Evolutionary conservation across 768 basidiomycete species (phyloP).

Genomic region (Tulasnella sp.): DNA sequence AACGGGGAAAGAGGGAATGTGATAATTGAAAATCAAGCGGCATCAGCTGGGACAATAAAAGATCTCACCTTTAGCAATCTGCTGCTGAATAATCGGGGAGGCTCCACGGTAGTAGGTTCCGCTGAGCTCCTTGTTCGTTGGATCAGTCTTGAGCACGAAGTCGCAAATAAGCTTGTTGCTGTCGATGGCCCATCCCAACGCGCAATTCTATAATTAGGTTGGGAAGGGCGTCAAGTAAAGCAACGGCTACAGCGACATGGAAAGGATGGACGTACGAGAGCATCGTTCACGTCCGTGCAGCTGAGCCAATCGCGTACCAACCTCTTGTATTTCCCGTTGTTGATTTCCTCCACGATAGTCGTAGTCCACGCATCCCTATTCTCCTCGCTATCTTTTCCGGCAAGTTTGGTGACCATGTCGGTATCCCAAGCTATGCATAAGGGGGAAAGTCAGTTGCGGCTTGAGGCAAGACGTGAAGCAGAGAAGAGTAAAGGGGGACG

Average conservation of each 20-base stretch:
- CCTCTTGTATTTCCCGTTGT: slow-evolving; percentile 20
- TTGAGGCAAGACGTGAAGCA: too few relatives aligned
- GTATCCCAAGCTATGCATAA: slow-evolving; percentile 27
- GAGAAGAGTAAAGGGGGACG: not conserved
- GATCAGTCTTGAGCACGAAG: too few relatives aligned
- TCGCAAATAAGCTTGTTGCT: not conserved
- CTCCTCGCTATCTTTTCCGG: not conserved
- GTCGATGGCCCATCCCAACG: slow-evolving; percentile 25
- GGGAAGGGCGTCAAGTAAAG: not conserved
- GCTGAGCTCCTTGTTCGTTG: too few relatives aligned
- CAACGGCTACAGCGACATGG: not conserved
- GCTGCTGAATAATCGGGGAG: slow-evolving; percentile 28
- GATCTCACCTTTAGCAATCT: slow-evolving; percentile 25
- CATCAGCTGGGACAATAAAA: too few relatives aligned
- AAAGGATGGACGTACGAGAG: not conserved
- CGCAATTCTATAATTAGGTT: slow-evolving; percentile 15
- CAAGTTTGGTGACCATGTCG: slow-evolving; percentile 22
- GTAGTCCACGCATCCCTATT: slow-evolving; percentile 20
- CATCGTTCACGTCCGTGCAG: slow-evolving; percentile 20
- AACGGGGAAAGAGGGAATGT: not conserved
- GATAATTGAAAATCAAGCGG: too few relatives aligned
- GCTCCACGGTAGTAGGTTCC: not conserved
- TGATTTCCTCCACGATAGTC: slow-evolving; percentile 13
- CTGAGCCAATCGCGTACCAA: slow-evolving; percentile 13
- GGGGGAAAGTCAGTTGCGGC: not conserved